A percentile compares a stretch with the other conserved stretches of the same genome.
Conservation (phyloP, 148 eudicot genomes). For the Pharnaceum exiguum region DNA sequence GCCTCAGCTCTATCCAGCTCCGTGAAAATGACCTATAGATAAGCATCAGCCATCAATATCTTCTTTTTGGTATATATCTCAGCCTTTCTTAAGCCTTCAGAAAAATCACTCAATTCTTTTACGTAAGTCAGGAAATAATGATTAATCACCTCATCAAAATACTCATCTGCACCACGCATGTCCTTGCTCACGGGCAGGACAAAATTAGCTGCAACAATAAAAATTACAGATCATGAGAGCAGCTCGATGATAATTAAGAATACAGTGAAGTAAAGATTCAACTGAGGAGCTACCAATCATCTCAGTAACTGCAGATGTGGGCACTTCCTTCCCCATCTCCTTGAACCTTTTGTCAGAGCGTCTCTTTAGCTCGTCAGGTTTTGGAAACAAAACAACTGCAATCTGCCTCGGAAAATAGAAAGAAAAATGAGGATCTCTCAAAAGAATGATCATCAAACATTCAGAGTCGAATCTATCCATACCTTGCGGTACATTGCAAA, state of each 20-base stretch:
- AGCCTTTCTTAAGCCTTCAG: background rate
- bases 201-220: constrained; percentile 46
- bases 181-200: constrained; percentile 59
- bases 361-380: constrained; percentile 37
- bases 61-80: background rate
- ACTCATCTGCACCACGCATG: constrained; percentile 50
- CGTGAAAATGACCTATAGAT: constrained; percentile 35
- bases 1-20: constrained; percentile 45
- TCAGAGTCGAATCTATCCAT: background rate
- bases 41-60: constrained; percentile 5
- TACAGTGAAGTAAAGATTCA: background rate
- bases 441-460: background rate
- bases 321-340: constrained; percentile 64
- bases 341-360: constrained; percentile 47
- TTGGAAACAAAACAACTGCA: constrained; percentile 61
- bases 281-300: constrained; percentile 46
- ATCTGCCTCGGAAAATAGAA: constrained; percentile 26
- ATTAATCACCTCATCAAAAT: constrained; percentile 51
- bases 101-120: background rate
- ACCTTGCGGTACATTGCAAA: constrained; percentile 52
- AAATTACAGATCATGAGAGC: background rate
- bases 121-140: background rate
- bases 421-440: background rate
- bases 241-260: background rate
- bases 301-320: constrained; percentile 46